These are phyloP conservation scores for Xenosphaeropsis pyriputrescens DNA, from an alignment of 2,329 filamentous ascomycete genomes.

Conservation along the genomic window DNA sequence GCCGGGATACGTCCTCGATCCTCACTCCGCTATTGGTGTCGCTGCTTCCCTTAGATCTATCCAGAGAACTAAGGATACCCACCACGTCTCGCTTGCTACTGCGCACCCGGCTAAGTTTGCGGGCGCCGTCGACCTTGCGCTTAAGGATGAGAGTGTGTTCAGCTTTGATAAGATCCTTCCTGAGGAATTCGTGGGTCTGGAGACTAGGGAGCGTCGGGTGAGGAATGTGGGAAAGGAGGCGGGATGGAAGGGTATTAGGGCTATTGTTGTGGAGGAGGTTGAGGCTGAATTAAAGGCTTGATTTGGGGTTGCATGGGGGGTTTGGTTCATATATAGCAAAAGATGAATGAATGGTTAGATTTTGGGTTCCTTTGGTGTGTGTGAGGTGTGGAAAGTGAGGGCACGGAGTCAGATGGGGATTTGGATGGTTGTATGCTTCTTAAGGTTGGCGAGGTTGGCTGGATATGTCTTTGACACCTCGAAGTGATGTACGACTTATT, in stretches of 20 bases:
- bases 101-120: constrained; percentile 95
- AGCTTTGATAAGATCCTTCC: constrained; percentile 69
- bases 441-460: too few relatives aligned
- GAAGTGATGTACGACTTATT: too few relatives aligned
- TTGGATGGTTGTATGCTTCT: too few relatives aligned
- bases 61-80: constrained; percentile 29
- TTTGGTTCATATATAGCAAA: too few relatives aligned
- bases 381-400: too few relatives aligned
- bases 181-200: constrained; percentile 65
- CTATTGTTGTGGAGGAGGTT: constrained; percentile 62
- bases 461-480: too few relatives aligned
- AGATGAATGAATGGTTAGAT: too few relatives aligned
- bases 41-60: constrained; percentile 61
- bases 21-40: constrained; percentile 81
- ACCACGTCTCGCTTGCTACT: constrained; percentile 75
- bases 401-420: too few relatives aligned
- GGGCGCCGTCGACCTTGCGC: constrained; percentile 65
- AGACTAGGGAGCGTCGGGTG: constrained; percentile 61
- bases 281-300: constrained; percentile 36
- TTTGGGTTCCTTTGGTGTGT: too few relatives aligned
- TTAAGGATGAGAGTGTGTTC: constrained; percentile 58
- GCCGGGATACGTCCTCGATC: constrained; percentile 73
- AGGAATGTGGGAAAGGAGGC: constrained; percentile 46
- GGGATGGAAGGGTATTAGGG: constrained; percentile 61
- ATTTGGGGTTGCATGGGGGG: too few relatives aligned